Base-by-base conservation (phyloP, 2,329 filamentous ascomycete species). In the Penicillium olsonii region DNA sequence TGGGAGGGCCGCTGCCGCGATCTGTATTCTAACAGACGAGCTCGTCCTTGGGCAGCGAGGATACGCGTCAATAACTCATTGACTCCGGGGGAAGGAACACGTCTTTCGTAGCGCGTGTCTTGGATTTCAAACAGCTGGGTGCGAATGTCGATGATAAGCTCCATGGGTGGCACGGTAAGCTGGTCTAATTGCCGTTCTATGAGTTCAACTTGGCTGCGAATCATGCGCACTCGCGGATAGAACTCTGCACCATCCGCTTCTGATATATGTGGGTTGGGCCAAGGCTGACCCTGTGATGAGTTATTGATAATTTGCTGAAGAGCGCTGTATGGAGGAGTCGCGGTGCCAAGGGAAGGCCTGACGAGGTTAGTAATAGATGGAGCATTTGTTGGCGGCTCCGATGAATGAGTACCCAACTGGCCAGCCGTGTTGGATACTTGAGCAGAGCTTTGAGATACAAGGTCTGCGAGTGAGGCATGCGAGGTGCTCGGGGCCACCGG, bases 71-170 rank as follows among this genome's bases (percentile, higher is more conserved):
- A 66, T 62, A 42, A 65, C 53, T 17, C 58, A 46, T 31, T 61
- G 55, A 45, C 63, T 56, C 19, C 67, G 54, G 29, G 57, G 50
- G 33, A 52, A 45, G 42, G 31, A 55, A 44, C 17, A 53, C 64
- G 41, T 58, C n/a, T 63, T 20, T 54, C 57, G 52, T 65, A 62
- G 37, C 66, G 68, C 15, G 62, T 58, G 51, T 71, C 69, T 12
- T 68, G 57, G 10, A 70, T 49, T 34, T 61, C 56, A 38, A 67
- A 63, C 15, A 72, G 46, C 33, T 68, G 60, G 17, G 53, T 63
- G 8, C 69, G 65, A 26, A 65, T 52, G 2, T 44, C 50, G 18
- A 66, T 62, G 20, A 72, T 63, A 22, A 62, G 59, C 5, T 67
- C 63, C 39, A 69, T 55, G 2, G 62, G 44, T n/a, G 68, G 68